Evolutionary conservation across 352 stramenopile species (phyloP), one percentile per base, ranked within the genome.

Genomic region (Phytopythium kandeliae): DNA sequence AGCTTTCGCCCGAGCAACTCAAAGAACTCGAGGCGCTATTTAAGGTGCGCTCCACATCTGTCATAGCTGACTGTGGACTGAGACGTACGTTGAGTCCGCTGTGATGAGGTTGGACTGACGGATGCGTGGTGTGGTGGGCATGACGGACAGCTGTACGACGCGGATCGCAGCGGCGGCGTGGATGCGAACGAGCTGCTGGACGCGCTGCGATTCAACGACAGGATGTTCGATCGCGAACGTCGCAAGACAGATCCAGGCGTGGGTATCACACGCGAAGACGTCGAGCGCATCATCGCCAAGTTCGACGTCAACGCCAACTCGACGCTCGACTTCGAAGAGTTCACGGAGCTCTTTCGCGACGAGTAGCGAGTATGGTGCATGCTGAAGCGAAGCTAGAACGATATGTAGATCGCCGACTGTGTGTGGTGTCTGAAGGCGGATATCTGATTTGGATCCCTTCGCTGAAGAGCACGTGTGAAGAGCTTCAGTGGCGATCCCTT

Each of bases 331-430:
- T 60, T 92, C 11, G 26, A 74, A 52, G 78, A 92, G 58, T 92
- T 92, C 50, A 78, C 88, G 40, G 74, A 89, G 59, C 75, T 92
- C 36, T 89, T 92, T 49, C 68, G 77, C 13, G 81, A 89, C 44
- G 78, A 72, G 22, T 88, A 71, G 31, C 31, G 31, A 35, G 28
- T 33, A 33, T 33, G 10, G 28, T 33, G 28, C 5, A 33, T 33
- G 10, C 28, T 5, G 10, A 33, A 33, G 28, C 28, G 5, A 33
- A 33, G 28, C 28, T 10, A n/a, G n/a, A n/a, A n/a, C n/a, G n/a
- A n/a, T n/a, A n/a, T n/a, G n/a, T n/a, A n/a, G n/a, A n/a, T n/a
- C n/a, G n/a, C n/a, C n/a, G n/a, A n/a, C n/a, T n/a, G n/a, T n/a
- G n/a, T n/a, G n/a, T n/a, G n/a, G n/a, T n/a, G n/a, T n/a, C n/a